A percentile compares a stretch with the other conserved stretches of the same genome.
Evolutionary conservation across 768 basidiomycete species (phyloP).

Genomic region (Calocera cornea): DNA sequence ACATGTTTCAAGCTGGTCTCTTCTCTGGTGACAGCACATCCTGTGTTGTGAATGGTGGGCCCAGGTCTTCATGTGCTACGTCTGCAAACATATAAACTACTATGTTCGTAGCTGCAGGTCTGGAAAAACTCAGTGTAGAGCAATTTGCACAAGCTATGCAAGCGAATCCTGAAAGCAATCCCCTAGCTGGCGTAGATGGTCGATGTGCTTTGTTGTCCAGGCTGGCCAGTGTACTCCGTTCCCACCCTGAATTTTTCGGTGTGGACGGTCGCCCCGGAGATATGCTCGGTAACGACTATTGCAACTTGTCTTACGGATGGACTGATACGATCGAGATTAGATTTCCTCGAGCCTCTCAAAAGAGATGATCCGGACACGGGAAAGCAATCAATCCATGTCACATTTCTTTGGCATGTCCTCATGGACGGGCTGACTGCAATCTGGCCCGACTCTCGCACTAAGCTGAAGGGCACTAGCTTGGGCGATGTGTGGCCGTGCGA

Average conservation of each 20-base stretch:
- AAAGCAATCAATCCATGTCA: slow-evolving; percentile 43
- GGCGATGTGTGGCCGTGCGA: slow-evolving; percentile 92
- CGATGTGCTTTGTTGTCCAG: slow-evolving; percentile 62
- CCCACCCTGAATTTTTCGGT: slow-evolving; percentile 59
- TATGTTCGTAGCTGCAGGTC: slow-evolving; percentile 45
- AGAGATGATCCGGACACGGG: slow-evolving; percentile 27
- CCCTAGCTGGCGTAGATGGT: slow-evolving; percentile 83
- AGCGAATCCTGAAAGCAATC: slow-evolving; percentile 51
- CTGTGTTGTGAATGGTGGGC: slow-evolving; percentile 66
- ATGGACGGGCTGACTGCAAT: slow-evolving; percentile 73
- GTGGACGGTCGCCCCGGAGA: slow-evolving; percentile 63
- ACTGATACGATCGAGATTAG: slow-evolving; percentile 26
- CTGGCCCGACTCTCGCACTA: slow-evolving; percentile 69
- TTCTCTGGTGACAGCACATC: slow-evolving; percentile 64
- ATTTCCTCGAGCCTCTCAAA: slow-evolving; percentile 53
- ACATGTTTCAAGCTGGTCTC: slow-evolving; percentile 75
- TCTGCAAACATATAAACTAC: no score
- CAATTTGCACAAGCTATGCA: slow-evolving; percentile 61
- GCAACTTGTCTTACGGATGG: background rate
- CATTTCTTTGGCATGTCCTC: slow-evolving; percentile 67
- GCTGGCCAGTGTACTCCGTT: slow-evolving; percentile 55
- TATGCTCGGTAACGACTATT: slow-evolving; percentile 45
- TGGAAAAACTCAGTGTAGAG: slow-evolving; percentile 48
- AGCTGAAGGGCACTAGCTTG: slow-evolving; percentile 52
- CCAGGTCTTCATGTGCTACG: slow-evolving; percentile 9